Evolutionary conservation across 2,329 filamentous ascomycete genomes (phyloP).

Genomic region (Cladosporium sp.): DNA sequence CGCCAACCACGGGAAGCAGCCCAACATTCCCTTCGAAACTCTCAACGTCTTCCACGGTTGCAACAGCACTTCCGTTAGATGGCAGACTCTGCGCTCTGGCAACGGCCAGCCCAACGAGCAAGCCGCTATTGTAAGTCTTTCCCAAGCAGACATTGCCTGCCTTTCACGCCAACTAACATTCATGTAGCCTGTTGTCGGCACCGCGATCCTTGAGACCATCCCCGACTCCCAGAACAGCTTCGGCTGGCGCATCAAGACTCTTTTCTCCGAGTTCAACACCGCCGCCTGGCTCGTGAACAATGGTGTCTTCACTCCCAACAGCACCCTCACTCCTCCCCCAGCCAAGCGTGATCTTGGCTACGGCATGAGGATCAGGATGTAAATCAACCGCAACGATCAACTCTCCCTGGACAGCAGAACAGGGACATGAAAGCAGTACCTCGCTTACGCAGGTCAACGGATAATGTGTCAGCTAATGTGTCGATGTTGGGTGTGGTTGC

Average conservation of each 20-base stretch:
- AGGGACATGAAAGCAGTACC: background rate
- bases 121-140: conserved; percentile 24
- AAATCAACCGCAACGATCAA: background rate
- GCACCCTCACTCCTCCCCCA: conserved; percentile 9
- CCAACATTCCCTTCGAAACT: conserved; percentile 28
- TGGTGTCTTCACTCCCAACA: conserved; percentile 21
- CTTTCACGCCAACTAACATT: background rate
- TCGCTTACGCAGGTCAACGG: background rate
- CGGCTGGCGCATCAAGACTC: conserved; percentile 25
- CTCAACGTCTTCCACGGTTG: conserved; percentile 27
- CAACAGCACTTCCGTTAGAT: conserved; percentile 23
- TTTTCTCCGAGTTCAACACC: conserved; percentile 30
- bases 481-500: background rate
- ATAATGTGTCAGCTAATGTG: conserved; percentile 7
- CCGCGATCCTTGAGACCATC: conserved; percentile 21
- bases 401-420: background rate
- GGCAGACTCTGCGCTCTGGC: conserved; percentile 24
- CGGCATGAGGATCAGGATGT: conserved; percentile 8
- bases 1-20: conserved; percentile 26
- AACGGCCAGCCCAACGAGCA: conserved; percentile 24
- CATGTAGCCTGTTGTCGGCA: conserved; percentile 23
- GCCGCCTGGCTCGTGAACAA: conserved; percentile 28
- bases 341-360: conserved; percentile 8
- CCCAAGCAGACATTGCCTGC: background rate
- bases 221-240: conserved; percentile 22